A percentile compares a stretch with the other conserved stretches of the same genome.
These are phyloP conservation scores for Pseudoneurospora amorphoporcata DNA, from an alignment of 495 filamentous ascomycete genomes.

Conservation along the genomic window DNA sequence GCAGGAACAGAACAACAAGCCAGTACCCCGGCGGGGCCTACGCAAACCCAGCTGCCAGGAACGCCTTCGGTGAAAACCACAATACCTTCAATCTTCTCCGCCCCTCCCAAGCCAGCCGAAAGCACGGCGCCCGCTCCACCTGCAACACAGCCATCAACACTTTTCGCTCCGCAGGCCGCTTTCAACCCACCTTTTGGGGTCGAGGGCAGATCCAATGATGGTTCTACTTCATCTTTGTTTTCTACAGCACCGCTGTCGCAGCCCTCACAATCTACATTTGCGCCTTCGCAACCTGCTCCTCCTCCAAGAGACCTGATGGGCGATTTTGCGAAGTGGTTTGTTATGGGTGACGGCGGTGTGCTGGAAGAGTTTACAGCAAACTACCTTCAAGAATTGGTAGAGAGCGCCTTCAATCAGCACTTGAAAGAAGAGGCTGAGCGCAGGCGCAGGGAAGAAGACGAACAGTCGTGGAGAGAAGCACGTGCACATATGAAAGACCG, in stretches of 20 bases:
- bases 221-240: neutral
- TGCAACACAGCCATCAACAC: slow-evolving; percentile 1
- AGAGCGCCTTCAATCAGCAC: slow-evolving; percentile 19
- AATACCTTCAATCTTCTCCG: neutral
- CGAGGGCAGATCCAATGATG: neutral
- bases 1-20: neutral
- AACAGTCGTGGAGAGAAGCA: slow-evolving; percentile 26
- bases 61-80: neutral
- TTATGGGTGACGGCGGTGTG: slow-evolving; percentile 32
- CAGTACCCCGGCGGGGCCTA: neutral
- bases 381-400: slow-evolving; percentile 28
- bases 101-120: neutral
- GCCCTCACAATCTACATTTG: neutral
- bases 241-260: neutral
- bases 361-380: slow-evolving; percentile 27
- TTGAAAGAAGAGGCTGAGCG: slow-evolving; percentile 26
- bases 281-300: neutral
- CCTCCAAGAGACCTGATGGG: slow-evolving; percentile 23
- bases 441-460: slow-evolving; percentile 30
- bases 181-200: neutral
- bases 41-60: neutral
- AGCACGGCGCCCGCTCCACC: neutral
- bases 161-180: neutral
- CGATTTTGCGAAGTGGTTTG: slow-evolving; percentile 37
- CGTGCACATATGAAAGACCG: slow-evolving; percentile 29